phyloP scores from a whole-genome alignment of 2,329 filamentous ascomycete species.

The Cordyceps militaris region DNA sequence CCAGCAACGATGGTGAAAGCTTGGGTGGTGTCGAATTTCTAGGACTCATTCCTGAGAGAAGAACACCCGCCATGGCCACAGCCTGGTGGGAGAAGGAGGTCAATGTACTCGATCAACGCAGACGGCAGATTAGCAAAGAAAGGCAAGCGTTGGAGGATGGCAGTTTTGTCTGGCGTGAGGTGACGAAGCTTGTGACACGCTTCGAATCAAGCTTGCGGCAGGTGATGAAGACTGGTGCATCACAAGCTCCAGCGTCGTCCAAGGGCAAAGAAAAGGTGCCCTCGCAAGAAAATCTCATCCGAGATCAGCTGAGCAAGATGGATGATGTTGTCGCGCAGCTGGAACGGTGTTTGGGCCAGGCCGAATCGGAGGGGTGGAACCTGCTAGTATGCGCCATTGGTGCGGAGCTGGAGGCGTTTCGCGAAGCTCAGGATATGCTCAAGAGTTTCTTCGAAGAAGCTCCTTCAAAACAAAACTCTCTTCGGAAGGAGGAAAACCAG shows the following conservation, averaged over 20 bases:
- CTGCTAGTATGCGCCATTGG: conserved; percentile 68
- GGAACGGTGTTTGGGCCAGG: conserved; percentile 44
- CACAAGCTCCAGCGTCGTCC: conserved; percentile 6
- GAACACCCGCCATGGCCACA: conserved; percentile 63
- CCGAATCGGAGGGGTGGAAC: conserved; percentile 62
- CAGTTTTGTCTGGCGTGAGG: conserved; percentile 57
- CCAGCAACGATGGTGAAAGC: conserved; percentile 13
- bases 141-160: conserved; percentile 61
- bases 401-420: conserved; percentile 63
- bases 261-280: conserved; percentile 26
- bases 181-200: conserved; percentile 49
- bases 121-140: conserved; percentile 52
- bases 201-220: conserved; percentile 60
- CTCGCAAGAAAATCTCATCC: conserved; percentile 33
- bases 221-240: conserved; percentile 37
- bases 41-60: conserved; percentile 53
- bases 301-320: conserved; percentile 48
- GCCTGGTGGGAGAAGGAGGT: conserved; percentile 65
- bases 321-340: conserved; percentile 47
- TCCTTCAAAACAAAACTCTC: conserved; percentile 8
- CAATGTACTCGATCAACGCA: conserved; percentile 45
- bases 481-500: neutral
- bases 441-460: conserved; percentile 14
- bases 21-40: conserved; percentile 48
- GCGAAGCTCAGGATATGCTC: conserved; percentile 53